Evolutionary conservation across 208 protist genomes (phyloP), one percentile per base, ranked within the genome.

Genomic region (Angomonas ambiguus): DNA sequence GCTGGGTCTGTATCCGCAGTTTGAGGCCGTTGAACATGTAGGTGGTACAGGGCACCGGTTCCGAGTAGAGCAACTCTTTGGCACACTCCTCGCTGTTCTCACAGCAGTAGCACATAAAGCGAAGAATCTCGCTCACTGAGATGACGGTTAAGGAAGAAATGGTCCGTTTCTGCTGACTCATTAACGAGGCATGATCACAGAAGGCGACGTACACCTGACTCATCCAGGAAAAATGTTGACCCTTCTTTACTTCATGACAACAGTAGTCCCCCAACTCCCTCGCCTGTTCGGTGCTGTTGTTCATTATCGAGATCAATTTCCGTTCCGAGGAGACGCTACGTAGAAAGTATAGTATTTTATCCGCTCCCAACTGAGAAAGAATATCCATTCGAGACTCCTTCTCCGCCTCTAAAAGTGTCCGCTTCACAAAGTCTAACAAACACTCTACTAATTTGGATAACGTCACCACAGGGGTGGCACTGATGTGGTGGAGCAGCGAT

Each of bases 11-110:
- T 32, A 93, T 81, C 35, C 88, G 88, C 64, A 91, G 58, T 65
- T 83, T 81, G 18, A 95, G 45, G 5, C 88, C 85, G 65, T 88
- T 79, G 38, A 95, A 79, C 78, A 95, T 72, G 65, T 79, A 69
- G 13, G 71, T 84, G 51, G 86, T 82, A 34, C 74, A 82, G 30
- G 88, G 75, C 24, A 77, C 76, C 8, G 88, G 85, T 72, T 95
- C 85, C 0, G 83, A 82, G 57, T 82, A 82, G 22, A 94, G 67
- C 8, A 92, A 63, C 5, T 72, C 71, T 18, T 62, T 59, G 11
- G 85, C 76, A 38, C 83, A 92, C 1, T n/a, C 62, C 1, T 28
- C 61, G 55, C 74, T 66, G 30, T 75, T 58, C 22, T 61, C 69
- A 62, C 77, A 91, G 64, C 83, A 92, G 41, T 80, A 62, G 18